phyloP scores from a whole-genome alignment of 2,329 filamentous ascomycete species.

The Xylaria polymorpha region DNA sequence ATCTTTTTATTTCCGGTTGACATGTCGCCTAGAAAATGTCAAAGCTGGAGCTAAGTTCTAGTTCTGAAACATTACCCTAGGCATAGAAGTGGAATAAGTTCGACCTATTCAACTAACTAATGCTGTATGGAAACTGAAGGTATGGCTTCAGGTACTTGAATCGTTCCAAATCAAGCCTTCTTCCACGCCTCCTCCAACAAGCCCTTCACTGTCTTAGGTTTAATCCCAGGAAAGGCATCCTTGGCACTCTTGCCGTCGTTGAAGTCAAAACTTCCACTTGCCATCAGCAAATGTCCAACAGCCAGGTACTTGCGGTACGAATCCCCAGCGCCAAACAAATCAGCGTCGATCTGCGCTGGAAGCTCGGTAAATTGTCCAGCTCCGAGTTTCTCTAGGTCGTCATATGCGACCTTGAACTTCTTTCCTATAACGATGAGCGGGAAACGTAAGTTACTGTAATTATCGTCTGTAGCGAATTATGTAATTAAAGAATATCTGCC shows the following conservation, averaged over 20 bases:
- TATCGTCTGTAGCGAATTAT: neutral
- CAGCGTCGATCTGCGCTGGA: slow-evolving; percentile 10
- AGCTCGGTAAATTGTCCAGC: slow-evolving; percentile 24
- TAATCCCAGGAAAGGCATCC: slow-evolving; percentile 18
- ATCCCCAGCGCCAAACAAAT: slow-evolving; percentile 9
- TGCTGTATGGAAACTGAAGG: neutral
- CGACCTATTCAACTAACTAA: too few species aligned
- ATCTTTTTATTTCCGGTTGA: too few species aligned
- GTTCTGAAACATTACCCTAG: too few species aligned
- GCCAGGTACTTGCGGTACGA: slow-evolving; percentile 10
- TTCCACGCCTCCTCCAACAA: slow-evolving; percentile 19
- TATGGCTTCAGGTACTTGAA: neutral
- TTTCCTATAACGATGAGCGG: neutral
- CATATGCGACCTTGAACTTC: slow-evolving; percentile 24
- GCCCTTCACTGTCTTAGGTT: slow-evolving; percentile 20
- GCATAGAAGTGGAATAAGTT: too few species aligned
- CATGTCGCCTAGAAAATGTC: too few species aligned
- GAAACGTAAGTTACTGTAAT: neutral
- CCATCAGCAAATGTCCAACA: slow-evolving; percentile 12
- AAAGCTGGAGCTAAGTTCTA: too few species aligned
- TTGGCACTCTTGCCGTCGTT: neutral
- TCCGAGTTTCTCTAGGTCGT: slow-evolving; percentile 23
- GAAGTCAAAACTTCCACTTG: neutral
- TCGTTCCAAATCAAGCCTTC: slow-evolving; percentile 4
- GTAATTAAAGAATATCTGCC: neutral